Conservation (phyloP, 176 grass and related monocot species). For the Aegilops longissima region DNA sequence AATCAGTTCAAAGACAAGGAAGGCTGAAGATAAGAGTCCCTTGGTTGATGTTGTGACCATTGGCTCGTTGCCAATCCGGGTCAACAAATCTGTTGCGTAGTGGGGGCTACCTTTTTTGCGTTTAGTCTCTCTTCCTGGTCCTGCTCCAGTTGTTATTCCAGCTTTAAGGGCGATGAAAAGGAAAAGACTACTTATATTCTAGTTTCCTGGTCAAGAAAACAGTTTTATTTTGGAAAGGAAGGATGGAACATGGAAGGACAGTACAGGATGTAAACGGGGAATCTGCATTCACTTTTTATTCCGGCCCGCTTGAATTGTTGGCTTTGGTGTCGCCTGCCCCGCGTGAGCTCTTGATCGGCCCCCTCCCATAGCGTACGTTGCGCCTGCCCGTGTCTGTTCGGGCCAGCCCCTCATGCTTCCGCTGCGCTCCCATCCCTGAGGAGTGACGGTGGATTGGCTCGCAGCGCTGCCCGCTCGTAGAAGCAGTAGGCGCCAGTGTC, state of each 20-base stretch:
- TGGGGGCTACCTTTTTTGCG: slow-evolving; percentile 12
- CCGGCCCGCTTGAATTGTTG: no score
- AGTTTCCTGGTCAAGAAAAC: slow-evolving; percentile 21
- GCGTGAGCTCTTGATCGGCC: no score
- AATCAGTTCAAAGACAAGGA: slow-evolving; percentile 27
- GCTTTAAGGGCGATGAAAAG: not conserved
- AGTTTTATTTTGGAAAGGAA: slow-evolving; percentile 11
- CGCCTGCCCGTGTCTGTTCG: no score
- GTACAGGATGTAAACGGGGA: not conserved
- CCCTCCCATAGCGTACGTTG: no score
- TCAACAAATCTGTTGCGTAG: slow-evolving; percentile 36
- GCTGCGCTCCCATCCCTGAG: no score
- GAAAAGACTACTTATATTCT: slow-evolving; percentile 13
- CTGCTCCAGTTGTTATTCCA: slow-evolving; percentile 14
- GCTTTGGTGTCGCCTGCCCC: no score
- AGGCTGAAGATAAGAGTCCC: slow-evolving; percentile 15
- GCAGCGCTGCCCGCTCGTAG: no score
- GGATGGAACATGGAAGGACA: not conserved
- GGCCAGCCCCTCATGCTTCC: no score
- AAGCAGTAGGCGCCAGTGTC: no score
- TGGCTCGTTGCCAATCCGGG: slow-evolving; percentile 66
- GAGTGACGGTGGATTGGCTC: no score
- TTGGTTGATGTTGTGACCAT: slow-evolving; percentile 56
- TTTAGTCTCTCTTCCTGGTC: not conserved
- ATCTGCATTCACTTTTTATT: not conserved